phyloP scores from a whole-genome alignment of 2,329 filamentous ascomycete species.

The Fusarium pseudonygamai region DNA sequence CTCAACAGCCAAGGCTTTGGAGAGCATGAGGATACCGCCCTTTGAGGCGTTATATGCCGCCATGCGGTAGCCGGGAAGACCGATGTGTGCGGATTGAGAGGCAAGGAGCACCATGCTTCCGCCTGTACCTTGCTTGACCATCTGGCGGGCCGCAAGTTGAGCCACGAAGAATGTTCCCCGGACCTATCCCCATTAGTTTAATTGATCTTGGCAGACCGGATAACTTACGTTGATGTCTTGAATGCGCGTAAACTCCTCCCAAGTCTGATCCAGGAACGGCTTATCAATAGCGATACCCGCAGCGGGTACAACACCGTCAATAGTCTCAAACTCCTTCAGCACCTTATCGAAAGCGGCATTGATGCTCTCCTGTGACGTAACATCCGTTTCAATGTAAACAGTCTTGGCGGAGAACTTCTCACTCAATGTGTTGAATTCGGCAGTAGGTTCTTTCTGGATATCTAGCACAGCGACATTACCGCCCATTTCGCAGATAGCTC shows the following conservation, averaged over 20 bases:
- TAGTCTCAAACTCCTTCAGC: constrained; percentile 38
- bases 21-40: constrained; percentile 52
- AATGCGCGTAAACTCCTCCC: constrained; percentile 53
- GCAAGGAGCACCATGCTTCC: constrained; percentile 51
- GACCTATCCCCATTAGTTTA: constrained; percentile 41
- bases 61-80: constrained; percentile 38
- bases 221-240: constrained; percentile 53
- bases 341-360: constrained; percentile 38
- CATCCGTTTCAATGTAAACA: constrained; percentile 46
- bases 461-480: constrained; percentile 53
- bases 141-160: constrained; percentile 52
- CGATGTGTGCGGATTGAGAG: constrained; percentile 39
- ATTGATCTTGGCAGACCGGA: no score
- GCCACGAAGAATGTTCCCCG: constrained; percentile 54
- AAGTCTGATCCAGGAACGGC: constrained; percentile 55
- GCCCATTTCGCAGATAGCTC: constrained; percentile 53
- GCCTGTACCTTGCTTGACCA: constrained; percentile 50
- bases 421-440: constrained; percentile 41
- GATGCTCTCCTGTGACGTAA: constrained; percentile 45
- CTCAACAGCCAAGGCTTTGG: constrained; percentile 51
- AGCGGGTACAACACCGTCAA: constrained; percentile 47
- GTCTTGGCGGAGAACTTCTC: constrained; percentile 39
- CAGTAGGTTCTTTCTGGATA: constrained; percentile 45
- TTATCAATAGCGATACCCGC: constrained; percentile 56
- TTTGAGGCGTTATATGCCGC: constrained; percentile 57